Percentiles rank a stretch among this genome's conserved stretches.
phyloP scores from a whole-genome alignment of 345 rosid species.

The Murraya koenigii region DNA sequence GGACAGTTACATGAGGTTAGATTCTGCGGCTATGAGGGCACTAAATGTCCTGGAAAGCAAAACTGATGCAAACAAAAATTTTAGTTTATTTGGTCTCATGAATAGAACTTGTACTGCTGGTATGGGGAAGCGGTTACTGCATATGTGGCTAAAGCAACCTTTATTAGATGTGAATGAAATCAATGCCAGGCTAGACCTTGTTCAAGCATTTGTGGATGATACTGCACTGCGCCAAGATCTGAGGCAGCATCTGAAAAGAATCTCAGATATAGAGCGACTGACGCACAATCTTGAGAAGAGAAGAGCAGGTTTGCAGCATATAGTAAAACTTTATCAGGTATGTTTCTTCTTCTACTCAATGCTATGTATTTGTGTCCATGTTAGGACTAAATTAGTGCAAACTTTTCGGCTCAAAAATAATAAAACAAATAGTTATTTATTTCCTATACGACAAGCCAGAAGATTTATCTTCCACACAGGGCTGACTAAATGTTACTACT shows the following conservation, averaged over 20 bases:
- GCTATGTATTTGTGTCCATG: not conserved
- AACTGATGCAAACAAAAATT: slow-evolving; percentile 92
- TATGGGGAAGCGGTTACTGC: slow-evolving; percentile 93
- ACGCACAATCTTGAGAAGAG: slow-evolving; percentile 59
- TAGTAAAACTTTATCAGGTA: slow-evolving; percentile 96
- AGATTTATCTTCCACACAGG: not conserved
- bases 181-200: slow-evolving; percentile 74
- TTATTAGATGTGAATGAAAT: slow-evolving; percentile 73
- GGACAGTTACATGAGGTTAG: slow-evolving; percentile 76
- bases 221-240: slow-evolving; percentile 82
- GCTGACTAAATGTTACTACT: not conserved
- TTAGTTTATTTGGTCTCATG: slow-evolving; percentile 96
- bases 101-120: slow-evolving; percentile 98
- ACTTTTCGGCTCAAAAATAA: not conserved
- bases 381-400: not conserved
- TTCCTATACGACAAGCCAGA: not conserved
- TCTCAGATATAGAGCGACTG: slow-evolving; percentile 81
- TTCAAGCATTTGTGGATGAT: slow-evolving; percentile 91
- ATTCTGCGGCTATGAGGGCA: slow-evolving; percentile 95
- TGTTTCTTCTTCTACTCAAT: slow-evolving; percentile 1
- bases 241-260: slow-evolving; percentile 91
- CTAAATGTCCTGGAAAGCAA: slow-evolving; percentile 92
- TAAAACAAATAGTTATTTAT: not conserved
- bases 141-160: slow-evolving; percentile 96
- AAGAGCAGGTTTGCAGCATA: slow-evolving; percentile 80